Conservation (phyloP, 768 basidiomycete genomes). For the Rhodotorula toruloides region DNA sequence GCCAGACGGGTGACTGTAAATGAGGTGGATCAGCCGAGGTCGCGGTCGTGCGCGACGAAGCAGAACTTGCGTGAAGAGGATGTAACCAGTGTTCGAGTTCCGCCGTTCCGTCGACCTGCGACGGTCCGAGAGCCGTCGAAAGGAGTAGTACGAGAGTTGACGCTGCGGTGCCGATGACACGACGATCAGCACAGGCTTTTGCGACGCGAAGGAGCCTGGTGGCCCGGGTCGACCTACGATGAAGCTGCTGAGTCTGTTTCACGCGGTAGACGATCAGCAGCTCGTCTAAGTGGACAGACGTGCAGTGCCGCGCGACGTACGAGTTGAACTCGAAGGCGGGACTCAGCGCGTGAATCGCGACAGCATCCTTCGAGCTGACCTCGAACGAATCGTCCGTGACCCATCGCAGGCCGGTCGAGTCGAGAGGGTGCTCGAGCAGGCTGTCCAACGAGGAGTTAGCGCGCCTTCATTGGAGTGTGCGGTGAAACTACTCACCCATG, state of each 20-base stretch:
- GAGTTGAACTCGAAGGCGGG: constrained; percentile 29
- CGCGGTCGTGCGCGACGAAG: too few species aligned
- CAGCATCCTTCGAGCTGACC: constrained; percentile 15
- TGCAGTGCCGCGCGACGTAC: neutral
- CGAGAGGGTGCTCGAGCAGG: constrained; percentile 25
- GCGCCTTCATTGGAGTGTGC: neutral
- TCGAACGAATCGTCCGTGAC: constrained; percentile 21
- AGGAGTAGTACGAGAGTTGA: constrained; percentile 32
- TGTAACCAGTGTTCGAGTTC: constrained; percentile 9
- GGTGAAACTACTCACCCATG: constrained; percentile 8
- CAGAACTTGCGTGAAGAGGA: constrained; percentile 22
- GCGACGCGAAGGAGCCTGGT: too few species aligned
- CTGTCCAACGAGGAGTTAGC: neutral
- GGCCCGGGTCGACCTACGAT: constrained; percentile 19
- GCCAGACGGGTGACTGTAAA: constrained; percentile 24
- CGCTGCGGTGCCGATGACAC: constrained; percentile 3
- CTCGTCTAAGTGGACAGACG: neutral
- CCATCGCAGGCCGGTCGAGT: constrained; percentile 18
- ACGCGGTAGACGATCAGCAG: too few species aligned
- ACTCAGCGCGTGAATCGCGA: constrained; percentile 25
- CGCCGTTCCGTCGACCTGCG: constrained; percentile 29
- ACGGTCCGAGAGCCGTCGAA: constrained; percentile 34
- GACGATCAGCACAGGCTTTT: too few species aligned
- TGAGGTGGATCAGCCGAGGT: neutral
- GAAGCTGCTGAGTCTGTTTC: constrained; percentile 26